Conservation (phyloP, 1,139 yeast genomes). For the Diutina rugosa region DNA sequence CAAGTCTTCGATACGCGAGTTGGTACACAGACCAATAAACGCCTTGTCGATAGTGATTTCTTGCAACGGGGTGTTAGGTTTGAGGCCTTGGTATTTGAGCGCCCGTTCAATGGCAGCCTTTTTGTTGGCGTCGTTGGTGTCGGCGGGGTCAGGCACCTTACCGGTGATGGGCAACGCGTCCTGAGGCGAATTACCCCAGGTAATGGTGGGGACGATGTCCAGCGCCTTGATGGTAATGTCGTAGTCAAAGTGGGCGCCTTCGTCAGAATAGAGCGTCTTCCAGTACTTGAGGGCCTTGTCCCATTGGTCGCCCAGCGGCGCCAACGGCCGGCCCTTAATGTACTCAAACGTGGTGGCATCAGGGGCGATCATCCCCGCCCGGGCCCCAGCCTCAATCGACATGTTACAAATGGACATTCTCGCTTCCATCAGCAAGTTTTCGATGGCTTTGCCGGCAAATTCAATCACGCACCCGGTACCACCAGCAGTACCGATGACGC, state of each 20-base stretch:
- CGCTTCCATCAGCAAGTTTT: slow-evolving; percentile 89
- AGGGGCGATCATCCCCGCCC: slow-evolving; percentile 98
- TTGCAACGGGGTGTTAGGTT: slow-evolving; percentile 67
- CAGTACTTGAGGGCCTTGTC: slow-evolving; percentile 87
- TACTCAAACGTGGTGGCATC: slow-evolving; percentile 81
- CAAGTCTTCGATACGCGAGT: slow-evolving; percentile 93
- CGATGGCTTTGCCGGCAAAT: slow-evolving; percentile 92
- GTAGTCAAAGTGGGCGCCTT: slow-evolving; percentile 78
- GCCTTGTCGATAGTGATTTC: slow-evolving; percentile 78
- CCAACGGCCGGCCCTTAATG: slow-evolving; percentile 85
- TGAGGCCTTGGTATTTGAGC: slow-evolving; percentile 80
- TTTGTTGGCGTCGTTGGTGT: slow-evolving; percentile 58
- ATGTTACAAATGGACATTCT: slow-evolving; percentile 98
- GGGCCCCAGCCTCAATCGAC: slow-evolving; percentile 98
- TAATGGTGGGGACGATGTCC: slow-evolving; percentile 88
- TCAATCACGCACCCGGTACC: slow-evolving; percentile 97
- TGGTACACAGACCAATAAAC: slow-evolving; percentile 96
- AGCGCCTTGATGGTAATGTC: slow-evolving; percentile 72
- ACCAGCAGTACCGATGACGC: slow-evolving; percentile 97
- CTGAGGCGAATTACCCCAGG: slow-evolving; percentile 99
- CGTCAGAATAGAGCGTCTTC: slow-evolving; percentile 78
- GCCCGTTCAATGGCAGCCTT: slow-evolving; percentile 86
- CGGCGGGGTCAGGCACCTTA: slow-evolving; percentile 77
- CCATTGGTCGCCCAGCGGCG: slow-evolving; percentile 91
- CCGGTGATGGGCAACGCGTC: slow-evolving; percentile 94